Evolutionary conservation across 1,139 yeast species (phyloP).

Genomic region (Meyerozyma elateridarum): DNA sequence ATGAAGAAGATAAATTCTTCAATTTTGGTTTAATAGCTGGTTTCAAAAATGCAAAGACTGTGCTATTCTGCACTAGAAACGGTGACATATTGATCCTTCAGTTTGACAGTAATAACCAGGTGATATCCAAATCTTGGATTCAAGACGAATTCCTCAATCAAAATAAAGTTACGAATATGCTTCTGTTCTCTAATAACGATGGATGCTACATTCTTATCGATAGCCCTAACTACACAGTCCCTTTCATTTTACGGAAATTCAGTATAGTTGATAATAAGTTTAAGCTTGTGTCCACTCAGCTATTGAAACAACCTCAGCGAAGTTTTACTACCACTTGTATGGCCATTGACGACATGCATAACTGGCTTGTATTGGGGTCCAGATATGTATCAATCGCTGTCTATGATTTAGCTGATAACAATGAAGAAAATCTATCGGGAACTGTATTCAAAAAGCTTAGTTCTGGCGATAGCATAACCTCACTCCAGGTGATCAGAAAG

Average conservation of each 20-base stretch:
- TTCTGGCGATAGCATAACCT: slow-evolving; percentile 74
- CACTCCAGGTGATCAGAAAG: slow-evolving; percentile 37
- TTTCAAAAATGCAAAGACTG: slow-evolving; percentile 33
- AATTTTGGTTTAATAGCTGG: slow-evolving; percentile 52
- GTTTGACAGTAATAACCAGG: slow-evolving; percentile 22
- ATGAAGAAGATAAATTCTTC: slow-evolving; percentile 25
- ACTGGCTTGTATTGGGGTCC: slow-evolving; percentile 60
- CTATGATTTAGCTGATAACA: slow-evolving; percentile 34
- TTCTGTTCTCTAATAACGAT: slow-evolving; percentile 24
- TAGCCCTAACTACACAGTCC: slow-evolving; percentile 63
- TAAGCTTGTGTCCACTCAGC: slow-evolving; percentile 13
- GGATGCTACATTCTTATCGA: slow-evolving; percentile 45
- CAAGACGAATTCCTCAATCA: slow-evolving; percentile 15
- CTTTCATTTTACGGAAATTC: slow-evolving; percentile 45
- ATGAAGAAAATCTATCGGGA: slow-evolving; percentile 13
- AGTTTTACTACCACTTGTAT: slow-evolving; percentile 59
- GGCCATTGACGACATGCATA: slow-evolving; percentile 32
- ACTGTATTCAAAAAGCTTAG: slow-evolving; percentile 49
- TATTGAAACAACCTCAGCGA: slow-evolving; percentile 34
- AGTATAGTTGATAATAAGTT: slow-evolving; percentile 15
- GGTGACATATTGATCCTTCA: slow-evolving; percentile 49
- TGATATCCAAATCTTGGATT: slow-evolving; percentile 18
- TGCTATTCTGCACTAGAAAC: slow-evolving; percentile 46
- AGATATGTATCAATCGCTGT: slow-evolving; percentile 63
- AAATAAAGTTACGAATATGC: slow-evolving; percentile 53